Evolutionary conservation across 2,329 filamentous ascomycete genomes (phyloP), one percentile per base, ranked within the genome.

Genomic region (Sclerotinia minor): DNA sequence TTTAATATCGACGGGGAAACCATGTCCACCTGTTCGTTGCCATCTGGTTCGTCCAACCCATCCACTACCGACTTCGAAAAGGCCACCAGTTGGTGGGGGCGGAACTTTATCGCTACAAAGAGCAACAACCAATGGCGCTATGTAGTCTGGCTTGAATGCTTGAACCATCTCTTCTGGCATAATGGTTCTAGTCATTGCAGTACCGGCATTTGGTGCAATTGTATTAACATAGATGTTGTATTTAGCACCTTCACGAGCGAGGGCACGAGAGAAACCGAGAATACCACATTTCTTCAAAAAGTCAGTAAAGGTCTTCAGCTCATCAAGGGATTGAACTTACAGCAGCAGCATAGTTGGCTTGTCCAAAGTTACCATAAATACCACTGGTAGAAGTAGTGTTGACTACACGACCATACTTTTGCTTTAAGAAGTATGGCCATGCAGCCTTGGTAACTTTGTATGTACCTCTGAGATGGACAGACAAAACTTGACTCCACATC

Each of bases 151-250:
- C 88, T 98, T 99, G 85, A 99, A 97, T 57, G 95, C 94, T 83
- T 98, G 94, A 24, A 99, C 94, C 83, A 98, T 88, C 83, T 99
- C 95, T 81, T 97, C 93, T 41, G 95, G 95, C 84, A 99, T 87
- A 78, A 99, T 92, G 63, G 92, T 94, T 73, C 89, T 87, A 67
- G 95, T 99, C 92, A 99, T 95, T 78, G 90, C 89, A 55, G 95
- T 99, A 75, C 95, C 95, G 50, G 95, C 95, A 77, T 98, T 99
- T 74, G 95, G 95, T 32, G 95, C 95, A 76, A 99, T 97, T 68
- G 94, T 97, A 85, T 99, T 99, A 79, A 97, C 92, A 76, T 88
- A 93, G 80, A 99, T 98, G 84, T 97, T 97, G 85, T 99, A 93
- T 84, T 98, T 98, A 77, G 87, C 86, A 75, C 95, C 95, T 82